Base-by-base conservation (phyloP, 768 basidiomycete genomes). In the Peribolospora baueri region DNA sequence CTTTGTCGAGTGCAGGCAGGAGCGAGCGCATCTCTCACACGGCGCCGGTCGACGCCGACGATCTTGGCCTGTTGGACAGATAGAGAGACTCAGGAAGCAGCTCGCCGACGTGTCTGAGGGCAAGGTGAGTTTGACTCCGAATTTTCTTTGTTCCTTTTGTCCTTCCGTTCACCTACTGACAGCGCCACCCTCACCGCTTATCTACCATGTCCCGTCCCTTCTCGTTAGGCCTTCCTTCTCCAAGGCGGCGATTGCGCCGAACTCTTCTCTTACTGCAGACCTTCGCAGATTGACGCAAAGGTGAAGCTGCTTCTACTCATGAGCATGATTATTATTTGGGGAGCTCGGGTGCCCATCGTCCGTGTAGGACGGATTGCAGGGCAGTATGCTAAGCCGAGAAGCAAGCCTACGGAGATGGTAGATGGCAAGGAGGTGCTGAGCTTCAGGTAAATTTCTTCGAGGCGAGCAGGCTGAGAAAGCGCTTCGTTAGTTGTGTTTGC, bases 241-340 rank as follows among this genome's bases (percentile, higher is more conserved):
- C 93, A 98, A 58, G 93, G 93, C 0, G 93, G 93, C 2, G 93
- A 98, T 64, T 98, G 93, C 52, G 54, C 62, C 66, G 62, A 49
- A 51, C 51, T 60, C 9, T 58, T 58, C 57, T 61, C 56, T 41
- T 54, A 52, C 54, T 52, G 54, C 60, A 42, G 48, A 45, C 50
- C 53, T 11, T 13, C 61, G 69, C 84, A 85, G 61, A 84, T 91
- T 58, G 77, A 84, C 42, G 76, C 79, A 14, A 86, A 87, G 65
- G 81, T 91, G 54, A 84, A 84, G 1, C 74, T 93, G 42, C 86
- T 97, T 63, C 74, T 98, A 7, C 85, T 88, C 4, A 91, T 95
- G 73, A 91, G 87, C 6, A 74, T 98, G 50, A 84, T 98, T 61
- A 75, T 97, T 58, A 79, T 95, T 56, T 61, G 60, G 56, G 38